Evolutionary conservation across 2,329 filamentous ascomycete species (phyloP).

Genomic region (Rutstroemia sp.): DNA sequence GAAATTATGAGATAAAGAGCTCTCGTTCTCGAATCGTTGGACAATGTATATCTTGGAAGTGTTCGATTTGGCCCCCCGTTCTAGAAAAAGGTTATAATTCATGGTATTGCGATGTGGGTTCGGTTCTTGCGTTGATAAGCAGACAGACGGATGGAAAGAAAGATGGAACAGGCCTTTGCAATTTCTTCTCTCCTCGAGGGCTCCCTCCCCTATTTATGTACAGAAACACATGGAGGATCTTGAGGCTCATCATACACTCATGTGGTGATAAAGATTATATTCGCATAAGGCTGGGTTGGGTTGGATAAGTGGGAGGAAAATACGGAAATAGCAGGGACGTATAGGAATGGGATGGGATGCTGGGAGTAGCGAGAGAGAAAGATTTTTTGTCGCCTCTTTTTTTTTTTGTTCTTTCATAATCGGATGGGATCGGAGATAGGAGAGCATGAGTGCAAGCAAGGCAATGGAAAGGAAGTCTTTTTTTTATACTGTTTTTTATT

Average conservation of each 20-base stretch:
- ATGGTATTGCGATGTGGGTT: not conserved
- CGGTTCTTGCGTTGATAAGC: not conserved
- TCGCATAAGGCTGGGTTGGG: not conserved
- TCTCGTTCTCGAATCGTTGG: not conserved
- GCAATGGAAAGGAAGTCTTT: no score
- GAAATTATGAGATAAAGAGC: conserved; percentile 62
- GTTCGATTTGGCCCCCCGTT: conserved; percentile 1
- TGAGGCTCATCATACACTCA: not conserved
- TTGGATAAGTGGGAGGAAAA: not conserved
- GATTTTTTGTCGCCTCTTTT: no score
- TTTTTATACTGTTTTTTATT: no score
- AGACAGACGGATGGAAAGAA: no score
- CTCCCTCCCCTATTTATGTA: not conserved
- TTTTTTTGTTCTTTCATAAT: not conserved
- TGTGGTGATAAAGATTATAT: not conserved
- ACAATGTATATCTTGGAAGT: not conserved
- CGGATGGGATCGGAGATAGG: not conserved
- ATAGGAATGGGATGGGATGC: no score
- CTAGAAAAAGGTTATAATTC: conserved; percentile 1
- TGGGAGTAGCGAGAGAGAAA: no score
- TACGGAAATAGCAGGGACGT: not conserved
- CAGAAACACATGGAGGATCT: not conserved
- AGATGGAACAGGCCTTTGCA: not conserved
- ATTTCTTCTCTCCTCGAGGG: not conserved
- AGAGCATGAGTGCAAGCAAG: no score